phyloP scores from a whole-genome alignment of 2,329 filamentous ascomycete genomes.

The Parastagonospora avenae region DNA sequence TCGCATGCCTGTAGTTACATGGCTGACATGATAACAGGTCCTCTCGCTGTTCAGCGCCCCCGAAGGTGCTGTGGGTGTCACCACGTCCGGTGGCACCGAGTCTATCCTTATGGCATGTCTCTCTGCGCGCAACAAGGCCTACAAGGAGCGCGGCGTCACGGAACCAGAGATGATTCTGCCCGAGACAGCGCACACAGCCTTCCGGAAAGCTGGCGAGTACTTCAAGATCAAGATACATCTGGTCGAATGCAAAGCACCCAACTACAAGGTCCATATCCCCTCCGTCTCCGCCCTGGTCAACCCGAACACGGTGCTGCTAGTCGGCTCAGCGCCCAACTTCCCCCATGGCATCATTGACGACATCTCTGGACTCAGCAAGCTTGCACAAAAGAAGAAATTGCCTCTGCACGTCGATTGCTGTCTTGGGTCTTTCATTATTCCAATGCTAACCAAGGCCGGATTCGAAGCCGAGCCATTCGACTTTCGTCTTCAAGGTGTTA shows the following conservation, averaged over 20 bases:
- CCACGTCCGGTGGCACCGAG: constrained; percentile 91
- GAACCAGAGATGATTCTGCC: constrained; percentile 98
- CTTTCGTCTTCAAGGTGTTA: constrained; percentile 92
- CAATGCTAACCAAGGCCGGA: constrained; percentile 89
- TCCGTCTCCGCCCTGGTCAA: constrained; percentile 86
- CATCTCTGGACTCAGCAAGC: constrained; percentile 80
- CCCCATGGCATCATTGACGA: constrained; percentile 98
- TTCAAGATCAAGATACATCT: constrained; percentile 96
- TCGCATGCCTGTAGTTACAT: too few relatives aligned
- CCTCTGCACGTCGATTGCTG: constrained; percentile 98
- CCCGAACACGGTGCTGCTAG: constrained; percentile 89
- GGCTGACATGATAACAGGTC: constrained; percentile 47
- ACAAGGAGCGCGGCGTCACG: constrained; percentile 80
- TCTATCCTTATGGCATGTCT: constrained; percentile 96
- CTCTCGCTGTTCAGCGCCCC: constrained; percentile 88
- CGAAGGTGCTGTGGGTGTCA: constrained; percentile 81
- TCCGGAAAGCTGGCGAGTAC: constrained; percentile 92
- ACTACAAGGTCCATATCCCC: constrained; percentile 80
- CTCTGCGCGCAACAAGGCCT: constrained; percentile 86
- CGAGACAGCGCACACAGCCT: constrained; percentile 92
- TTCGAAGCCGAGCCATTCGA: constrained; percentile 90
- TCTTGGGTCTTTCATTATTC: constrained; percentile 91
- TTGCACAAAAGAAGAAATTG: constrained; percentile 78
- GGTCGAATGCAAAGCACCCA: constrained; percentile 82
- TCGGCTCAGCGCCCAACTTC: constrained; percentile 96